phyloP scores from a whole-genome alignment of 148 eudicot genomes.

The Amaranthus palmeri region DNA sequence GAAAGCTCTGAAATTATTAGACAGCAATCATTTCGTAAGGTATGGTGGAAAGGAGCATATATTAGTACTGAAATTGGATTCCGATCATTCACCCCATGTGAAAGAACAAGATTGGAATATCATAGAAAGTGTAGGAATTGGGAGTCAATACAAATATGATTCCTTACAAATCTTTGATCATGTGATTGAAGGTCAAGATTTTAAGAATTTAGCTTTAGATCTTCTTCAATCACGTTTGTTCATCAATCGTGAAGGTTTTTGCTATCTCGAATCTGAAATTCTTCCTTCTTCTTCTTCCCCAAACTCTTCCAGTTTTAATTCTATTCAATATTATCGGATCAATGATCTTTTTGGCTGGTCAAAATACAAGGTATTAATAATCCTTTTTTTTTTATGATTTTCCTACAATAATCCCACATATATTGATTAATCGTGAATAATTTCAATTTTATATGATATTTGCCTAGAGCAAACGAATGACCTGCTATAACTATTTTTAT shows the following conservation, averaged over 20 bases:
- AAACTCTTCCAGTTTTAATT: background rate
- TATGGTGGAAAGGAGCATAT: constrained; percentile 1
- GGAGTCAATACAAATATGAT: background rate
- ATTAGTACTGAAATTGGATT: background rate
- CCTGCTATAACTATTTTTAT: background rate
- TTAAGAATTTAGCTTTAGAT: constrained; percentile 1
- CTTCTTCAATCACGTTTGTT: constrained; percentile 2
- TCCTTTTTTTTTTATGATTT: too few species aligned
- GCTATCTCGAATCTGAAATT: background rate
- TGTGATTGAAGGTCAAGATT: background rate
- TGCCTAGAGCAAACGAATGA: background rate
- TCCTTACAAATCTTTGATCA: background rate
- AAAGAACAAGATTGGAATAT: background rate
- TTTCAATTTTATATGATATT: background rate
- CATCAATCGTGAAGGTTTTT: constrained; percentile 7
- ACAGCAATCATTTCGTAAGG: background rate
- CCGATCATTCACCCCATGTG: background rate
- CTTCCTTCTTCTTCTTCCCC: background rate
- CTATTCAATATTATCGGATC: background rate
- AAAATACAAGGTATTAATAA: background rate
- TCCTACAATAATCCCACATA: background rate
- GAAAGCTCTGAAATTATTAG: background rate
- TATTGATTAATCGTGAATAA: background rate
- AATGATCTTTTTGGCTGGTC: background rate
- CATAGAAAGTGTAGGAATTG: background rate